phyloP scores from a whole-genome alignment of 768 basidiomycete genomes.

The Lactarius sanguifluus region DNA sequence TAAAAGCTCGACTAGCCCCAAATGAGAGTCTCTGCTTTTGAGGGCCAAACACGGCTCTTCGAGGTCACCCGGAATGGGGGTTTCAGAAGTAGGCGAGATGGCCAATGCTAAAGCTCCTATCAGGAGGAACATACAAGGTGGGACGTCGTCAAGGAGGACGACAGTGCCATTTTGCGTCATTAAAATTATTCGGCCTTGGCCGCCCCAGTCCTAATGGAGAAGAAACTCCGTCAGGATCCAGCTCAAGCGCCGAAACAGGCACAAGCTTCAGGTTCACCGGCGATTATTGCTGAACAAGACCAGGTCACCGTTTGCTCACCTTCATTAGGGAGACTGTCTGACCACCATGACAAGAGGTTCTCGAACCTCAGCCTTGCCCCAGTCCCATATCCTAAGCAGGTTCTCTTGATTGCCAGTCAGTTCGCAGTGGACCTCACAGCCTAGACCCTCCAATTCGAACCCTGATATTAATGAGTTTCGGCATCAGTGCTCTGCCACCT shows the following conservation, averaged over 20 bases:
- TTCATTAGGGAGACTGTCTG: not conserved
- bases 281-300: not conserved
- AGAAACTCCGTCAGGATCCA: no score
- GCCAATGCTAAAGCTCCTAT: not conserved
- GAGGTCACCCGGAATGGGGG: no score
- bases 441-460: not conserved
- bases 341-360: not conserved
- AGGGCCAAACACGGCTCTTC: no score
- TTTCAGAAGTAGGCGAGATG: no score
- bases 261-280: not conserved
- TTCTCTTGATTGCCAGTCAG: not conserved
- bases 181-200: not conserved
- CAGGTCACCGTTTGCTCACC: not conserved
- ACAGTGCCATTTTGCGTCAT: not conserved
- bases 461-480: not conserved
- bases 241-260: conserved; percentile 6
- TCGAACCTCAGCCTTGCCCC: not conserved
- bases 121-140: not conserved
- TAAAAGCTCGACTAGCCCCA: not conserved
- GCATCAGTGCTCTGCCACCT: not conserved
- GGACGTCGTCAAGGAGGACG: not conserved
- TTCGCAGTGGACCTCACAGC: not conserved
- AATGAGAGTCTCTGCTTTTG: no score
- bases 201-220: conserved; percentile 3
- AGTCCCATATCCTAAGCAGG: not conserved